Conservation (phyloP, 2,329 filamentous ascomycete genomes). For the Lasiodiplodia hormozganensis region DNA sequence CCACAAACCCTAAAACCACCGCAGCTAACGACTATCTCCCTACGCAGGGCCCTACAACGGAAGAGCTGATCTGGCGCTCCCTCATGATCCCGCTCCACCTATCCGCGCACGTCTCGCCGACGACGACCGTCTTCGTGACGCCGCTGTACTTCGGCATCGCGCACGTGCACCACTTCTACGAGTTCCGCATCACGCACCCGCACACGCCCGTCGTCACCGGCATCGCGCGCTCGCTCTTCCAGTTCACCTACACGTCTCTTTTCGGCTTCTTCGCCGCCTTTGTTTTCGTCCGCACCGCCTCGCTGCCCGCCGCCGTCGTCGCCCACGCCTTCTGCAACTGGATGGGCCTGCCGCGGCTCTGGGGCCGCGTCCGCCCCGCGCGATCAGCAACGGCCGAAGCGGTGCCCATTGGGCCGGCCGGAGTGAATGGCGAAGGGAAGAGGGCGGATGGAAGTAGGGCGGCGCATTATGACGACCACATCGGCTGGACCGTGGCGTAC, state of each 20-base stretch:
- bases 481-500: constrained; percentile 77
- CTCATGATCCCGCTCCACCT: constrained; percentile 84
- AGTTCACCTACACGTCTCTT: constrained; percentile 87
- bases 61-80: constrained; percentile 93
- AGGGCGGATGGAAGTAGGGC: constrained; percentile 32
- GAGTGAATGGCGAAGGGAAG: constrained; percentile 35
- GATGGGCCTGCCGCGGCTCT: constrained; percentile 86
- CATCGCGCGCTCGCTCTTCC: constrained; percentile 76
- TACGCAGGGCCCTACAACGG: constrained; percentile 75
- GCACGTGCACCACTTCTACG: constrained; percentile 95
- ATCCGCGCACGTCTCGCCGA: constrained; percentile 61
- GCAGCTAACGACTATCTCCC: neutral
- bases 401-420: constrained; percentile 47
- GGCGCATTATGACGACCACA: constrained; percentile 39
- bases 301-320: constrained; percentile 74
- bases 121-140: constrained; percentile 76
- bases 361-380: constrained; percentile 69
- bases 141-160: constrained; percentile 92
- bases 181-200: constrained; percentile 84
- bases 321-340: constrained; percentile 92
- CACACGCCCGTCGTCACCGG: constrained; percentile 68
- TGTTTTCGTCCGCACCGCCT: constrained; percentile 83
- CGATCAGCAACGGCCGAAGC: constrained; percentile 48
- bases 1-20: neutral
- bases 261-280: constrained; percentile 96